Base-by-base conservation (phyloP, 2,329 filamentous ascomycete species). In the Xylariaceae sp. region DNA sequence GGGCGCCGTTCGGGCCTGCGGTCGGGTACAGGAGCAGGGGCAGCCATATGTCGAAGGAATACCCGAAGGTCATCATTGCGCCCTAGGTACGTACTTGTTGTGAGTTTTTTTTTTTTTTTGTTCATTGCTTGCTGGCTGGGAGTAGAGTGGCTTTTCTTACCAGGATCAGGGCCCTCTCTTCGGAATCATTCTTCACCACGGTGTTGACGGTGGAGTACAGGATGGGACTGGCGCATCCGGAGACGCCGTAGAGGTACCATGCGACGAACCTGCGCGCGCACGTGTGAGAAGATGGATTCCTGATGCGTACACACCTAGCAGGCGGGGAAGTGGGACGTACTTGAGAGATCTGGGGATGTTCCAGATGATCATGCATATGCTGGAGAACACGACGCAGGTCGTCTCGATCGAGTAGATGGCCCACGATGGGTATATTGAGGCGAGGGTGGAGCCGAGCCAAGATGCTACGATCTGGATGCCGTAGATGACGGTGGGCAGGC, bases 381-480 rank as follows among this genome's bases (percentile, higher is more conserved):
- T 53, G 72, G 72, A 75, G 0, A 68, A 55, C 13, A 72, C 50
- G 34, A 64, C 66, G 13, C 65, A 66, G 0, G 47, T 43, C 4
- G 65, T 63, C 1, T 66, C 63, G 4, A 69, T 57, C 0, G 64
- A 66, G 46, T 72, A 74, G 4, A 75, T 67, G 2, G 61, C 52
- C 72, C 72, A 75, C 0, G 68, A 55, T 17, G 72, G 71, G 36
- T 74, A 74, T 1, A 75, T 71, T 36, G 71, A 32, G 13, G 72
- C 73, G 6, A 76, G 53, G 0, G 72, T 74, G 0, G 72, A 71
- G 0, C 72, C 72, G 1, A 76, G 53, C 56, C 73, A 69, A 0
- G 71, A 73, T 0, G 67, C 60, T 9, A 76, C 55, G 4, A 74
- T 71, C 0, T 63, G 67, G 31, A 76, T 67, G n/a, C 65, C 70